Evolutionary conservation across 192 early-diverging fungal genomes (phyloP).

Genomic region (Dimargaris cristalligena): DNA sequence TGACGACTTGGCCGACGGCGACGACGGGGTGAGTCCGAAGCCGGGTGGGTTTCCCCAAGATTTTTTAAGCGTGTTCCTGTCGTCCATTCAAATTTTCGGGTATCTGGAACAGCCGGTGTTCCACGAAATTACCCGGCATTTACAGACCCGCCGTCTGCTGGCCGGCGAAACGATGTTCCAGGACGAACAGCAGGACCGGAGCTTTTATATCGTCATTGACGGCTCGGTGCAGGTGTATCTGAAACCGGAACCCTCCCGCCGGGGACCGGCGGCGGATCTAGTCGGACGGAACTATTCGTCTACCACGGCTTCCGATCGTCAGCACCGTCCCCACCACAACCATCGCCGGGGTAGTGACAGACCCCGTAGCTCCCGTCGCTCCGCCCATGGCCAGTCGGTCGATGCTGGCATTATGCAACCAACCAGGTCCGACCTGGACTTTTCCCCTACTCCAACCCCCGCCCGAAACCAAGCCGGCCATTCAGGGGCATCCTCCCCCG

Average conservation of each 20-base stretch:
- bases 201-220: slow-evolving; percentile 93
- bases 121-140: slow-evolving; percentile 80
- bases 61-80: slow-evolving; percentile 64
- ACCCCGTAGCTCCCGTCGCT: too few species aligned
- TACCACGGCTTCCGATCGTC: too few species aligned
- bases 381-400: too few species aligned
- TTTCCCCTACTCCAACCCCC: not conserved
- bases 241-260: slow-evolving; percentile 21
- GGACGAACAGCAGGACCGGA: slow-evolving; percentile 34
- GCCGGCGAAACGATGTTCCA: slow-evolving; percentile 68
- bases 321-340: too few species aligned
- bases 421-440: too few species aligned
- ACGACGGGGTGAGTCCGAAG: slow-evolving; percentile 28
- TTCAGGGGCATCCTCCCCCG: not conserved
- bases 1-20: slow-evolving; percentile 20
- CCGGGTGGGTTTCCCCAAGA: slow-evolving; percentile 30
- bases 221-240: slow-evolving; percentile 85
- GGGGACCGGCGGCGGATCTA: too few species aligned
- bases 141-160: slow-evolving; percentile 57
- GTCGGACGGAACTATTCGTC: too few species aligned
- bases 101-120: slow-evolving; percentile 94
- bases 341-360: too few species aligned
- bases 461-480: not conserved
- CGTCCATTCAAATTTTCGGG: slow-evolving; percentile 86
- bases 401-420: too few species aligned